A percentile compares a stretch with the other conserved stretches of the same genome.
phyloP scores from a whole-genome alignment of 768 basidiomycete genomes.

The Tricholoma sp. region DNA sequence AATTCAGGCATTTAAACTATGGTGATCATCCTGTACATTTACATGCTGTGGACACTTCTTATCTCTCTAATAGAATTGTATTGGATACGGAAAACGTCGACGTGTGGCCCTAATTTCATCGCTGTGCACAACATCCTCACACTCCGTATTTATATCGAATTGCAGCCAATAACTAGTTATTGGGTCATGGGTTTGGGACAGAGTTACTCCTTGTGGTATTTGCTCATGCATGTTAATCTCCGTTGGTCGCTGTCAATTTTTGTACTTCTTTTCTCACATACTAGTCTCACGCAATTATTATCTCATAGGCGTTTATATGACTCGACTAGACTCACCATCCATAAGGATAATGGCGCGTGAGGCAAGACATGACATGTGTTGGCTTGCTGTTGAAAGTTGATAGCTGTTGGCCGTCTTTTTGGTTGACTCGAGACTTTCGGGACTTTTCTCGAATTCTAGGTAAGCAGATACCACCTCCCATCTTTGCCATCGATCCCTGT shows the following conservation, averaged over 20 bases:
- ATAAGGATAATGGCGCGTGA: not conserved
- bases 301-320: slow-evolving; percentile 1
- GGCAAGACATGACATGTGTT: no score
- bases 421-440: no score
- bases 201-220: not conserved
- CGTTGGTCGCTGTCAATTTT: not conserved
- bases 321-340: not conserved
- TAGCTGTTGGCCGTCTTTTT: not conserved
- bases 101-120: not conserved
- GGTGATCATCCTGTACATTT: not conserved
- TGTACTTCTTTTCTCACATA: not conserved
- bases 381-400: not conserved
- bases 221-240: not conserved
- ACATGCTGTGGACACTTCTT: not conserved
- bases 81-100: not conserved
- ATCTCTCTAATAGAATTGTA: not conserved
- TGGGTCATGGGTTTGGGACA: not conserved
- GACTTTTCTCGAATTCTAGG: no score
- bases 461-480: no score
- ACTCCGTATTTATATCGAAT: not conserved
- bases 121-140: not conserved
- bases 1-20: not conserved
- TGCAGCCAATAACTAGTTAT: not conserved
- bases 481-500: no score
- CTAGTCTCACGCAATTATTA: slow-evolving; percentile 1